Evolutionary conservation across 768 basidiomycete species (phyloP), one percentile per base, ranked within the genome.

Genomic region (Pleurotus citrinopileatus): DNA sequence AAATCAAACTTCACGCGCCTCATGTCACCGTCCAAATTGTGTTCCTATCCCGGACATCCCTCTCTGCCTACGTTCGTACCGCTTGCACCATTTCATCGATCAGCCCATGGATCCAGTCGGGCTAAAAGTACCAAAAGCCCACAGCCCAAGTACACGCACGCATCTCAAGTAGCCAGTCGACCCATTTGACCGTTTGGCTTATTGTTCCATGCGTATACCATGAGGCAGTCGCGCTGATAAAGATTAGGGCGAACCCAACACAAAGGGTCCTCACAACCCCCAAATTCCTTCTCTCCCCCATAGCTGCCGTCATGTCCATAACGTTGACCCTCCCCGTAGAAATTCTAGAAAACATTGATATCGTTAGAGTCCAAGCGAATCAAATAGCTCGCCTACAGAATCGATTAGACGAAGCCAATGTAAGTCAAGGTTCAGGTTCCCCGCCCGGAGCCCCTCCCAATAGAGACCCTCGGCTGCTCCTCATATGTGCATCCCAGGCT

Each of bases 161-260:
- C 38, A 40, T 12, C 38, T 19, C 17, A 34, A 37, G n/a, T 36
- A n/a, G n/a, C n/a, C n/a, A n/a, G n/a, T n/a, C n/a, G 25, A 34
- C n/a, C 19, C 19, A 36, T 10, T 37, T 51, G 17, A 37, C 25
- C 27, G 25, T 9, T 40, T 26, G 43, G 26, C 43, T n/a, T 42
- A 42, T 17, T 19, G 43, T 44, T 44, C 43, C 43, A 51, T 37
- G 48, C 48, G 48, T 32, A 36, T 22, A 37, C 48, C 48, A 51
- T 51, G 48, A 51, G 48, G 48, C 48, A 20, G 48, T 26, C 48
- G 48, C 48, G 48, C 48, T 51, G 48, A 51, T 51, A 51, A 51
- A 51, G 45, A 47, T 28, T 15, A 9, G 45, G 45, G 5, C 13
- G 26, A 23, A 19, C 22, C n/a, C 10, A 26, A 51, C 22, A 15